Evolutionary conservation across 257 asterid species (phyloP), one percentile per base, ranked within the genome.

Genomic region (Leonotis leonurus): DNA sequence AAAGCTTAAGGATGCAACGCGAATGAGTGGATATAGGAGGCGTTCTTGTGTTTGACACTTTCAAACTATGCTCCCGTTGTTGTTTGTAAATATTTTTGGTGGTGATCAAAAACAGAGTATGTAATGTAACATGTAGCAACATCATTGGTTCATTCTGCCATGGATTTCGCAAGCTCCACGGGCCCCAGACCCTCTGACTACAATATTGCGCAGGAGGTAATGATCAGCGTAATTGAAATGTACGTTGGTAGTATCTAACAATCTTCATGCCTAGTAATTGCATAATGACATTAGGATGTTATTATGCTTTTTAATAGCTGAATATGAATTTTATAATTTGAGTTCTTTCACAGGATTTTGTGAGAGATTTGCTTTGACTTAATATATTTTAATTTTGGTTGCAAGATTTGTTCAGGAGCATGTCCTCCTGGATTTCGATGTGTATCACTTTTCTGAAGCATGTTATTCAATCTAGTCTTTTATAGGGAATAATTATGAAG

Each of bases 101-200:
- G n/a, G n/a, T n/a, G n/a, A n/a, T n/a, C n/a, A n/a, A n/a, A n/a
- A n/a, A n/a, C n/a, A n/a, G n/a, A n/a, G n/a, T n/a, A n/a, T n/a
- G n/a, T n/a, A n/a, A n/a, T n/a, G n/a, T n/a, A n/a, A n/a, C n/a
- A n/a, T n/a, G n/a, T n/a, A n/a, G n/a, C n/a, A n/a, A n/a, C n/a
- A n/a, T 75, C 51, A 61, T 68, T 45, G 64, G 43, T 36, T 27
- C 69, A 64, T 14, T 37, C 17, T 7, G 60, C 21, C 74, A 79
- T 80, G 86, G 76, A 56, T 71, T 52, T 57, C 65, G 60, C 74
- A 45, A 63, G 51, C 71, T 69, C 81, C 69, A 62, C 62, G 73
- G 35, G 66, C 73, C 65, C 69, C 59, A 69, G 69, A 72, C 41
- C 69, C 66, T 48, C 55, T 25, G 64, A n/a, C 69, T 11, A 33